These are phyloP conservation scores for Aspergillus nanangensis DNA, from an alignment of 495 filamentous ascomycete species.

Conservation along the genomic window DNA sequence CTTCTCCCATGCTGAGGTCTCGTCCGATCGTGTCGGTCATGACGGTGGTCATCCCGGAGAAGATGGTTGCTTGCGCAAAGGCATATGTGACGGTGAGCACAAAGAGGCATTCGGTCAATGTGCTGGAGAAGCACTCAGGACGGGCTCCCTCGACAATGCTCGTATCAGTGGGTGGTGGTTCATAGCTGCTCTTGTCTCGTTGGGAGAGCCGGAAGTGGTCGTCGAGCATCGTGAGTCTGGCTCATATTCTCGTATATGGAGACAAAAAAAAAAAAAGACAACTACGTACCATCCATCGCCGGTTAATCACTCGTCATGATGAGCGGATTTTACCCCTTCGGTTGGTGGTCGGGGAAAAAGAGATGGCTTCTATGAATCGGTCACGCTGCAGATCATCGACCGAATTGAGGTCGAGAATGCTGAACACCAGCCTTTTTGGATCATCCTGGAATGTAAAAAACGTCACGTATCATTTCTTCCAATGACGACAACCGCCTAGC, in stretches of 20 bases:
- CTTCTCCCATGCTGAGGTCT: constrained; percentile 61
- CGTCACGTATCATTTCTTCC: too few species aligned
- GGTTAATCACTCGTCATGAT: too few species aligned
- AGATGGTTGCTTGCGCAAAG: constrained; percentile 59
- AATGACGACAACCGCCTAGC: too few species aligned
- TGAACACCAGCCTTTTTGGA: neutral
- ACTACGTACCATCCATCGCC: too few species aligned
- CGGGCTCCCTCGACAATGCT: constrained; percentile 25
- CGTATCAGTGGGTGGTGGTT: too few species aligned
- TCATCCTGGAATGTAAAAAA: neutral
- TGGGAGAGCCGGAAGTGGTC: too few species aligned
- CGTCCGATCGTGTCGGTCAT: constrained; percentile 59
- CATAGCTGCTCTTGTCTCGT: too few species aligned
- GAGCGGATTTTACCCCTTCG: neutral
- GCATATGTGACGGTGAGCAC: constrained; percentile 65
- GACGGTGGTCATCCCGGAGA: constrained; percentile 54
- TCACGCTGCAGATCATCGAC: neutral
- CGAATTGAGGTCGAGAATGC: neutral
- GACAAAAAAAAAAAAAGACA: too few species aligned
- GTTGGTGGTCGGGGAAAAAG: neutral
- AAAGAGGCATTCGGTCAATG: constrained; percentile 61
- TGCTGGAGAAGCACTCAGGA: constrained; percentile 57
- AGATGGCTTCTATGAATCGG: neutral
- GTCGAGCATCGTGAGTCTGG: too few species aligned
- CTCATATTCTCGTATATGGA: too few species aligned